Percentiles rank a stretch among this genome's conserved stretches.
Evolutionary conservation across 1,284 basidiomycete species (phyloP).

Genomic region (Mrakiaceae sp.): DNA sequence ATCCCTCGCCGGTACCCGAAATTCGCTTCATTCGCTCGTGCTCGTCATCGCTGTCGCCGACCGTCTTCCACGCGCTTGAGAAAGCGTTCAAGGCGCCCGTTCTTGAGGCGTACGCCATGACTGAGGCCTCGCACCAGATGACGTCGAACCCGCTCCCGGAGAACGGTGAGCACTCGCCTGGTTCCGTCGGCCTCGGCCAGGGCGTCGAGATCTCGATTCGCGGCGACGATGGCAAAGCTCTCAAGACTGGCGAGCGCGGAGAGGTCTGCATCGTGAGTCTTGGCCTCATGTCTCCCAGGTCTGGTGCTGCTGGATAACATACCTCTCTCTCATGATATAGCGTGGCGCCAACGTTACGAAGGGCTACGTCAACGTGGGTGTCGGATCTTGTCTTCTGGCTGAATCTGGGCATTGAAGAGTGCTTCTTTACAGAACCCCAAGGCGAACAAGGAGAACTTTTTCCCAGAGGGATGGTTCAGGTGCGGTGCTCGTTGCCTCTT

Average conservation of each 20-base stretch:
- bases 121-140: constrained; percentile 41
- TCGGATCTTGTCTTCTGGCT: no score
- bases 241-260: constrained; percentile 32
- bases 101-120: constrained; percentile 39
- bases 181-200: constrained; percentile 38
- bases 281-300: not conserved
- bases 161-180: constrained; percentile 32
- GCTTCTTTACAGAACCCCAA: constrained; percentile 28
- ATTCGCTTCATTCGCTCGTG: constrained; percentile 42
- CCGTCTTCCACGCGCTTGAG: constrained; percentile 37
- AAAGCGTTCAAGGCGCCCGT: constrained; percentile 40
- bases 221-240: constrained; percentile 31
- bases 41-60: constrained; percentile 37
- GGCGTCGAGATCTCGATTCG: constrained; percentile 39
- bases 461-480: constrained; percentile 35
- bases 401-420: constrained; percentile 31
- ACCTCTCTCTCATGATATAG: not conserved
- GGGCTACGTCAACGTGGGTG: constrained; percentile 20
- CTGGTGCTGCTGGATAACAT: not conserved
- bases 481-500: constrained; percentile 5
- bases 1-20: constrained; percentile 33
- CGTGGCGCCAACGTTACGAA: constrained; percentile 40
- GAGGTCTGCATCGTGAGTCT: constrained; percentile 35
- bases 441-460: constrained; percentile 31
- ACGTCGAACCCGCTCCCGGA: constrained; percentile 22